Conservation (phyloP, 257 asterid species). For the Capsicum baccatum region DNA sequence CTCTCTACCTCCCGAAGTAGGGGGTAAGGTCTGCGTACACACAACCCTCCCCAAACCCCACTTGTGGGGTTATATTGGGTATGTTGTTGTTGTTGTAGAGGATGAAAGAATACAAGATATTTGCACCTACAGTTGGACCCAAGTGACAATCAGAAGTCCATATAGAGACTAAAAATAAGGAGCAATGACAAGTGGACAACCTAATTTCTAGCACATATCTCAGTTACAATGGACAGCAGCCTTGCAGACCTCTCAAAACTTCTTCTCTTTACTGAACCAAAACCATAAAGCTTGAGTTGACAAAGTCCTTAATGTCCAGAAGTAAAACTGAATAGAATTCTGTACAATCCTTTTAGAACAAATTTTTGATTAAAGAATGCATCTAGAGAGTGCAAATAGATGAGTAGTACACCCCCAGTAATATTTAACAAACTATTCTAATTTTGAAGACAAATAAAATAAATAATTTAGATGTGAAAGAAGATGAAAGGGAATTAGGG, state of each 20-base stretch:
- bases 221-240: neutral
- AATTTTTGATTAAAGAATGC: neutral
- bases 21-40: too few relatives aligned
- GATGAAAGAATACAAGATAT: neutral
- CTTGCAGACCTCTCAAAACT: slow-evolving; percentile 14
- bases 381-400: neutral
- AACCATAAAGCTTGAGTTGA: slow-evolving; percentile 14
- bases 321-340: slow-evolving; percentile 19
- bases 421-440: too few relatives aligned
- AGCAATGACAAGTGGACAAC: neutral
- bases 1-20: too few relatives aligned
- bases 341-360: slow-evolving; percentile 1
- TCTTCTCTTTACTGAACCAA: neutral
- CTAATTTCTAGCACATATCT: neutral
- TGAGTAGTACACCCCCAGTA: slow-evolving; percentile 6
- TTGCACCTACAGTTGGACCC: slow-evolving; percentile 20
- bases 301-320: neutral
- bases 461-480: neutral
- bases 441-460: too few relatives aligned
- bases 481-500: slow-evolving; percentile 11
- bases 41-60: too few relatives aligned
- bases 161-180: neutral
- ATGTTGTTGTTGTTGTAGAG: neutral
- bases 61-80: too few relatives aligned
- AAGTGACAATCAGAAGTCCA: neutral